Evolutionary conservation across 2,329 filamentous ascomycete species (phyloP), one percentile per base, ranked within the genome.

Genomic region (Fusarium veterinarium): DNA sequence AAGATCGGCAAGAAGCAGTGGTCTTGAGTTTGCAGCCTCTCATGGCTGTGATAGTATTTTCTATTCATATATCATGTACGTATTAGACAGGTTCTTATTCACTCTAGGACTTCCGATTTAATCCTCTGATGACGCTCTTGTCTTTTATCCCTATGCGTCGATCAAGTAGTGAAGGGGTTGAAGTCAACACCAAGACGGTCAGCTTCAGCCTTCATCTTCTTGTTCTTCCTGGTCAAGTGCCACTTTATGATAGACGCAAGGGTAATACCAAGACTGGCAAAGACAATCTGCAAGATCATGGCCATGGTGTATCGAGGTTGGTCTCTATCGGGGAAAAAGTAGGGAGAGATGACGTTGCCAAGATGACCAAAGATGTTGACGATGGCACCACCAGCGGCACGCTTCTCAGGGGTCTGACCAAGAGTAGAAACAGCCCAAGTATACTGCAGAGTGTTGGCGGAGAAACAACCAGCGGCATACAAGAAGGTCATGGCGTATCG

Each of bases 261-360:
- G 0, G 41, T 33, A 2, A 74, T 72, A 40, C 67, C 71, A 8
- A 74, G 64, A 19, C 56, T 13, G 0, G 71, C 69, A 35, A 75
- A 75, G 2, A 61, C 71, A 3, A 74, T 71, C 37, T 72, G 69
- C 14, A 78, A 23, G 31, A 79, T 74, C 65, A 79, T 81, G 13
- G 75, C 79, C 60, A 71, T 77, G 0, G 75, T 60, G 35, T 80
- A 81, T 0, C 80, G 69, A 6, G 80, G 80, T 1, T 60, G 71
- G 19, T 81, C 78, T 28, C 62, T 71, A 1, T 74, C 69, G 0
- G 75, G 65, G 67, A 83, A 84, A 60, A 84, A 80, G 59, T 83
- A 85, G 3, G 83, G 82, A 2, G 79, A 81, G 60, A 79, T 81
- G n/a, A 84, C 78, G 13, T 81, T 83, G 1, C 81, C 82, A 4